phyloP scores from a whole-genome alignment of 768 basidiomycete species.

The Termitomyces bulborhizus region DNA sequence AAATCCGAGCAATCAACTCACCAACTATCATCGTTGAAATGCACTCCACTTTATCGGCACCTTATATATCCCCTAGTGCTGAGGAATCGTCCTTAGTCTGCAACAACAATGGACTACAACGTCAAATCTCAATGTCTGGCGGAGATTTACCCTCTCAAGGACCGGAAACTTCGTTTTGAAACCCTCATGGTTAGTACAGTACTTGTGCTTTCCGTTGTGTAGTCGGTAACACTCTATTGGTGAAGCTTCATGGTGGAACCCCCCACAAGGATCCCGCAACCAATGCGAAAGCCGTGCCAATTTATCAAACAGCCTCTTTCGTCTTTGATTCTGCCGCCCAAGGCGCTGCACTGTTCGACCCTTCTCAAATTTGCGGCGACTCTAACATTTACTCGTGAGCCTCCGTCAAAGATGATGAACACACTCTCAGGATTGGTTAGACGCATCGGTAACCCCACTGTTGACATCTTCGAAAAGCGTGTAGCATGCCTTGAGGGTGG shows the following conservation, averaged over 20 bases:
- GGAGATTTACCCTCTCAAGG: conserved; percentile 19
- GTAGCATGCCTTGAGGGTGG: conserved; percentile 63
- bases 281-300: conserved; percentile 58
- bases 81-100: neutral
- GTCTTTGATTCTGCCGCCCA: conserved; percentile 45
- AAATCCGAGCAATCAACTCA: neutral
- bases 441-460: conserved; percentile 11
- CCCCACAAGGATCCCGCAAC: conserved; percentile 45
- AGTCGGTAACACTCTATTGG: neutral
- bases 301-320: conserved; percentile 51
- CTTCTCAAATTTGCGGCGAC: conserved; percentile 1
- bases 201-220: neutral
- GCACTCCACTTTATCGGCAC: neutral
- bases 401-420: neutral
- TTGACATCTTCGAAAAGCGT: conserved; percentile 58
- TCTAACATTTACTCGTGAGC: conserved; percentile 3
- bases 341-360: conserved; percentile 23
- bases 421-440: neutral
- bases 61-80: neutral
- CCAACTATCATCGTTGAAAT: neutral
- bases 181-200: conserved; percentile 22
- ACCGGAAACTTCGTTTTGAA: conserved; percentile 46
- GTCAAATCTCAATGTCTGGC: conserved; percentile 2
- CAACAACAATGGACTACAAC: conserved; percentile 9
- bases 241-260: conserved; percentile 55